Evolutionary conservation across 257 asterid species (phyloP).

Genomic region (Solanum chiquidenum): DNA sequence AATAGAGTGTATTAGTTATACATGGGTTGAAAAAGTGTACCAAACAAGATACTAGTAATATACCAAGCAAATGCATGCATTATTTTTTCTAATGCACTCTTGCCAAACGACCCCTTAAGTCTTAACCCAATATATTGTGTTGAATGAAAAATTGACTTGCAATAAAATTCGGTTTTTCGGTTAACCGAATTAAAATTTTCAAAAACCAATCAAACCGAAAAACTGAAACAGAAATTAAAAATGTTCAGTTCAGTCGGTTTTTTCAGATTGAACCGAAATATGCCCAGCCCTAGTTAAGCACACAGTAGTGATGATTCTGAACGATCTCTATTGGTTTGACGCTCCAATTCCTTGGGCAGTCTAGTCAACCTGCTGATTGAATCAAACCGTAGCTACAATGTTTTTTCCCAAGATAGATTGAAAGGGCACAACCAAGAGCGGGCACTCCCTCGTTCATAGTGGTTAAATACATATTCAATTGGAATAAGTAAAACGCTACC

Average conservation of each 20-base stretch:
- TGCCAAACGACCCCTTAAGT: not conserved
- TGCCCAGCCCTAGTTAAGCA: not conserved
- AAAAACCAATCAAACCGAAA: not conserved
- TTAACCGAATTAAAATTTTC: too few species aligned
- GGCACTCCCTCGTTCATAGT: not conserved
- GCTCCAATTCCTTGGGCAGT: not conserved
- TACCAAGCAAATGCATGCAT: not conserved
- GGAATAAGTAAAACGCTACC: not conserved
- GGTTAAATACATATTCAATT: not conserved
- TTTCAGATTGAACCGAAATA: not conserved
- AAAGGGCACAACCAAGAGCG: not conserved
- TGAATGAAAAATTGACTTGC: not conserved
- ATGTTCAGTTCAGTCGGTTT: not conserved
- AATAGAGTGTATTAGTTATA: not conserved
- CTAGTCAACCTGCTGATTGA: not conserved
- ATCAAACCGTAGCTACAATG: not conserved
- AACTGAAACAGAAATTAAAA: not conserved
- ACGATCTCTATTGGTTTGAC: not conserved
- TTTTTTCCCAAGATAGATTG: not conserved
- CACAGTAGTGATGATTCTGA: not conserved
- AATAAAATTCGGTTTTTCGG: not conserved
- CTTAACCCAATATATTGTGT: not conserved
- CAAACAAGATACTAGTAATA: not conserved
- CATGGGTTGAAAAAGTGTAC: not conserved
- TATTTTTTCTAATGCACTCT: too few species aligned